A percentile compares a stretch with the other conserved stretches of the same genome.
These are phyloP conservation scores for Phanerodontia chrysosporium DNA, from an alignment of 768 basidiomycete genomes.

Conservation along the genomic window DNA sequence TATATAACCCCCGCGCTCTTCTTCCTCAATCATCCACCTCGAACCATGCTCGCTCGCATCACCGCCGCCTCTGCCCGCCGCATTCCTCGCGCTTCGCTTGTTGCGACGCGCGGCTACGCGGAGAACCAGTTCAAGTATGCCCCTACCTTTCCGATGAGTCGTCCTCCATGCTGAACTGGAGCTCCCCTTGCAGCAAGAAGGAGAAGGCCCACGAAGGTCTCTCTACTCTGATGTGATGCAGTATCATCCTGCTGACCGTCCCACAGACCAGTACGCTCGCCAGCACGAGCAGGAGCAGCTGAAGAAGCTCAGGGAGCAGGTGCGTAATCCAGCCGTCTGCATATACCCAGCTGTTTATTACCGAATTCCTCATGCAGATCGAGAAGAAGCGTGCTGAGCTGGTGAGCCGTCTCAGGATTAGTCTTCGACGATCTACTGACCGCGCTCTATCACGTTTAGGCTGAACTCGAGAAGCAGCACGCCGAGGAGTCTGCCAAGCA, in stretches of 20 bases:
- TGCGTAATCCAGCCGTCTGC: conserved; percentile 23
- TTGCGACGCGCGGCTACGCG: conserved; percentile 57
- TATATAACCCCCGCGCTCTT: background rate
- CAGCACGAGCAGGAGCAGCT: conserved; percentile 55
- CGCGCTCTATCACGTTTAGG: conserved; percentile 17
- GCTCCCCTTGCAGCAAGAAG: conserved; percentile 47
- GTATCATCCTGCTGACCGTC: background rate
- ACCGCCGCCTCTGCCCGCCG: conserved; percentile 32
- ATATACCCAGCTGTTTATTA: background rate
- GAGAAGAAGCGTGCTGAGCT: conserved; percentile 29
- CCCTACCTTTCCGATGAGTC: background rate
- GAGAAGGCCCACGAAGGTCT: conserved; percentile 68
- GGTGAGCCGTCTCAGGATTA: conserved; percentile 16
- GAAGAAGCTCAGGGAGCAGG: conserved; percentile 54
- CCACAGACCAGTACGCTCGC: conserved; percentile 62
- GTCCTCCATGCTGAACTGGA: background rate
- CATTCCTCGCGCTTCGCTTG: conserved; percentile 28
- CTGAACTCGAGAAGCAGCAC: conserved; percentile 28
- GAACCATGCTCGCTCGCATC: conserved; percentile 39
- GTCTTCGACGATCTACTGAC: background rate
- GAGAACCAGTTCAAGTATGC: conserved; percentile 60
- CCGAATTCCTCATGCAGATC: conserved; percentile 16
- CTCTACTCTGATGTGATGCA: conserved; percentile 10
- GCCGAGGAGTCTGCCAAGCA: background rate
- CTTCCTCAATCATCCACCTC: conserved; percentile 8